These are phyloP conservation scores for Kingdonia uniflora DNA, from an alignment of 164 flowering plant species.

Conservation along the genomic window DNA sequence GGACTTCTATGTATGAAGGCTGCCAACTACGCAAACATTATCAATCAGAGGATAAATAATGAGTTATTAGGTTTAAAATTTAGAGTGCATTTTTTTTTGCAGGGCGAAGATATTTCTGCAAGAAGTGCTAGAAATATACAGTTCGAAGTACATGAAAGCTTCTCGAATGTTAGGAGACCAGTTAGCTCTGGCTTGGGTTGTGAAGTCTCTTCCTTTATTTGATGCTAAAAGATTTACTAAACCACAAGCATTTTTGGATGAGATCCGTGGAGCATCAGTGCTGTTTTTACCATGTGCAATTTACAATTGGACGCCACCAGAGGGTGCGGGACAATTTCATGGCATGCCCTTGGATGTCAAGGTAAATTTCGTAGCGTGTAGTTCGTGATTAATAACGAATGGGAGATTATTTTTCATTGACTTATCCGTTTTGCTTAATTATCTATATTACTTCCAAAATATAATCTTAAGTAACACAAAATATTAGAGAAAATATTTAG, in stretches of 20 bases:
- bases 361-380: slow-evolving; percentile 24
- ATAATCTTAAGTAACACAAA: too few species aligned
- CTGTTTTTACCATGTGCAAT: slow-evolving; percentile 71
- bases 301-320: slow-evolving; percentile 98
- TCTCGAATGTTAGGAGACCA: slow-evolving; percentile 97
- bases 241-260: slow-evolving; percentile 44
- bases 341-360: slow-evolving; percentile 98
- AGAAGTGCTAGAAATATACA: slow-evolving; percentile 55
- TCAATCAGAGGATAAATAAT: too few species aligned
- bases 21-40: too few species aligned
- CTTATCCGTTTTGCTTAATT: too few species aligned
- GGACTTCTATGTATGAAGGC: too few species aligned
- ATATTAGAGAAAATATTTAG: too few species aligned
- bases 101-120: slow-evolving; percentile 70
- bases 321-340: slow-evolving; percentile 97
- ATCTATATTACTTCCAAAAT: too few species aligned
- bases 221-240: slow-evolving; percentile 48
- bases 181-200: slow-evolving; percentile 82
- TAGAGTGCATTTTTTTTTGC: slow-evolving; percentile 11
- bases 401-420: too few species aligned
- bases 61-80: not conserved
- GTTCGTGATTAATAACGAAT: too few species aligned
- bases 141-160: slow-evolving; percentile 59
- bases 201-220: slow-evolving; percentile 59
- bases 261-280: slow-evolving; percentile 49